Evolutionary conservation across 345 rosid genomes (phyloP), one percentile per base, ranked within the genome.

Genomic region (Brassica cretica): DNA sequence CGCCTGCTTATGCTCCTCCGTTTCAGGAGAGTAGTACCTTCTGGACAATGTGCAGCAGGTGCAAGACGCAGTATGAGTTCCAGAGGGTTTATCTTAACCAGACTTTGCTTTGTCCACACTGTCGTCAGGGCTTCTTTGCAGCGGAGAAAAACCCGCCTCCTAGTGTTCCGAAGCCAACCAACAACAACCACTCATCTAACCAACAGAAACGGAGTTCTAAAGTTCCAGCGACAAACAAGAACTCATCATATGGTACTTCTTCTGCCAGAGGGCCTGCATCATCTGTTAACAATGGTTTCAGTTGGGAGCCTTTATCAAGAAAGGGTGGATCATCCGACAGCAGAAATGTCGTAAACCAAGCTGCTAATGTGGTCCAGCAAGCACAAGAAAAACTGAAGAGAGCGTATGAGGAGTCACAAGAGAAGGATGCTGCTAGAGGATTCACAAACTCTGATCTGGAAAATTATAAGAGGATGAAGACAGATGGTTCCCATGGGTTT

Each of bases 21-120:
- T 24, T 15, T 75, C 82, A 56, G 66, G 78, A 84, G 60, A 82
- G 63, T 21, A 87, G 46, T 75, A 95, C 99, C 29, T 93, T 95
- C 72, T 93, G 99, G 99, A 95, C 99, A 56, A 78, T 84, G 41
- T 95, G 99, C 79, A 83, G 78, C 61, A 74, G 72, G 35, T 95
- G 99, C 88, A 85, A 74, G 83, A 90, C 91, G 3, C 98, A 89
- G 37, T 95, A 85, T 70, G 98, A 93, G 67, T 93, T 89, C 81
- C 85, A 86, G 79, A 88, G 92, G 83, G 21, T 88, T 49, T 95
- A 95, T 79, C 84, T 93, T 51, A 86, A 95, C 78, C 93, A 89
- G 62, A 91, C 85, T 39, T 86, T 95, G 78, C 85, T 89, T 11
- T 95, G 99, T 82, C 94, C 96, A 2, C 87, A 82, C 63, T 95